A percentile compares a stretch with the other conserved stretches of the same genome.
Conservation (phyloP, 306 rosid genomes). For the Prunus davidiana region DNA sequence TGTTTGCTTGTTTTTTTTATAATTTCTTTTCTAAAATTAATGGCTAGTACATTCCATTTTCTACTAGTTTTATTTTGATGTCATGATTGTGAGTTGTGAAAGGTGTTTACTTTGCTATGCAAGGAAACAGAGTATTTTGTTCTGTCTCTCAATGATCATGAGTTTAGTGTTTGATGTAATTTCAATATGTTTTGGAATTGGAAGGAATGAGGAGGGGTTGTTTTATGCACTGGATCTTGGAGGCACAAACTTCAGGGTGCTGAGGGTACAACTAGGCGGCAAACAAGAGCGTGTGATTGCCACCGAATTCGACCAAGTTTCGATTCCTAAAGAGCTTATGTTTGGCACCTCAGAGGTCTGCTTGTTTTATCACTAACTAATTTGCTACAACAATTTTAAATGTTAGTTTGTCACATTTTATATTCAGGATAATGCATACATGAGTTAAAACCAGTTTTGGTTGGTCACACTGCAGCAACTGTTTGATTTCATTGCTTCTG, state of each 20-base stretch:
- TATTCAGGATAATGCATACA: too few relatives aligned
- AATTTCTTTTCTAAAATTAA: background rate
- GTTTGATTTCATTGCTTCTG: slow-evolving; percentile 84
- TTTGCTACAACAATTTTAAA: background rate
- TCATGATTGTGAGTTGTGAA: too few relatives aligned
- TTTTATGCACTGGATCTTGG: slow-evolving; percentile 96
- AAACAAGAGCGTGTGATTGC: slow-evolving; percentile 66
- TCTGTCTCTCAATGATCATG: too few relatives aligned
- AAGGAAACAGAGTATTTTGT: background rate
- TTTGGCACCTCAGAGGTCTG: slow-evolving; percentile 63
- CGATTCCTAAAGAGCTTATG: slow-evolving; percentile 81
- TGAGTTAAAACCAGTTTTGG: background rate
- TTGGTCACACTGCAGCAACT: slow-evolving; percentile 48
- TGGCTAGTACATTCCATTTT: background rate
- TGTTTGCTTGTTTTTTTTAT: background rate
- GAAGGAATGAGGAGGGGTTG: slow-evolving; percentile 82
- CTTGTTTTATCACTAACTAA: background rate
- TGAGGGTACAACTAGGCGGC: slow-evolving; percentile 85
- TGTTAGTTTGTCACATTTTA: background rate
- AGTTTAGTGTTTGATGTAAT: background rate
- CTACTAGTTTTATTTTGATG: background rate
- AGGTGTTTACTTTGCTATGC: too few relatives aligned
- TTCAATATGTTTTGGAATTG: background rate
- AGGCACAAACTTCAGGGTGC: slow-evolving; percentile 86
- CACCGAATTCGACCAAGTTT: slow-evolving; percentile 70